phyloP scores from a whole-genome alignment of 805 yeast species.

The Candida cerambycidarum region DNA sequence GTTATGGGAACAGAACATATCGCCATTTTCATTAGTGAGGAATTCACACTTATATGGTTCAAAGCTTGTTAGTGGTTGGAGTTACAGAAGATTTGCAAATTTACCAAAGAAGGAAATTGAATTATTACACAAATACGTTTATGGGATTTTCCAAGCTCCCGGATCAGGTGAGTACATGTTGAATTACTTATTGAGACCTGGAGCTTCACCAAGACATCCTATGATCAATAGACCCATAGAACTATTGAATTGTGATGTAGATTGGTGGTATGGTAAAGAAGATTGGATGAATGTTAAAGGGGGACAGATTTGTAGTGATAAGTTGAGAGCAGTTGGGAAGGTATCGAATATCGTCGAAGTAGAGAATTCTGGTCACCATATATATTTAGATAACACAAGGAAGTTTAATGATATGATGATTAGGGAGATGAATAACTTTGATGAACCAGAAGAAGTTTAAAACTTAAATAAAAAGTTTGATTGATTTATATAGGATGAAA shows the following conservation, averaged over 20 bases:
- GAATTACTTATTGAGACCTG: constrained; percentile 81
- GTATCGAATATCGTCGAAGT: constrained; percentile 39
- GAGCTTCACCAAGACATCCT: constrained; percentile 85
- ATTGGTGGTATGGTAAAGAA: constrained; percentile 84
- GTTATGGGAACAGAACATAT: constrained; percentile 83
- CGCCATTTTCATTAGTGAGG: constrained; percentile 83
- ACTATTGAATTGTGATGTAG: constrained; percentile 55
- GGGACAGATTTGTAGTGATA: constrained; percentile 41
- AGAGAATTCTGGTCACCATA: constrained; percentile 69
- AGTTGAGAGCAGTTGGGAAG: constrained; percentile 23
- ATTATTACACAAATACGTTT: constrained; percentile 74
- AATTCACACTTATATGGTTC: constrained; percentile 82
- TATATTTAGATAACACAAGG: constrained; percentile 66
- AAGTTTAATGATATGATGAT: constrained; percentile 53
- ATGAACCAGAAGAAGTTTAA: no score
- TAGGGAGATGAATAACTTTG: constrained; percentile 58
- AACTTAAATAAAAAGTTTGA: no score
- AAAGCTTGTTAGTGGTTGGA: constrained; percentile 85
- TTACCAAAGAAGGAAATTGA: constrained; percentile 45
- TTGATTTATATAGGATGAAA: no score
- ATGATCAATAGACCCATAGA: constrained; percentile 51
- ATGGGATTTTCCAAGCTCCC: constrained; percentile 76
- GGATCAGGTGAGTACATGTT: constrained; percentile 96
- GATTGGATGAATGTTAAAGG: constrained; percentile 63
- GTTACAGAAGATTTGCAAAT: constrained; percentile 72